Evolutionary conservation across 2,329 filamentous ascomycete species (phyloP).

Genomic region (Aspergillus uvarum): DNA sequence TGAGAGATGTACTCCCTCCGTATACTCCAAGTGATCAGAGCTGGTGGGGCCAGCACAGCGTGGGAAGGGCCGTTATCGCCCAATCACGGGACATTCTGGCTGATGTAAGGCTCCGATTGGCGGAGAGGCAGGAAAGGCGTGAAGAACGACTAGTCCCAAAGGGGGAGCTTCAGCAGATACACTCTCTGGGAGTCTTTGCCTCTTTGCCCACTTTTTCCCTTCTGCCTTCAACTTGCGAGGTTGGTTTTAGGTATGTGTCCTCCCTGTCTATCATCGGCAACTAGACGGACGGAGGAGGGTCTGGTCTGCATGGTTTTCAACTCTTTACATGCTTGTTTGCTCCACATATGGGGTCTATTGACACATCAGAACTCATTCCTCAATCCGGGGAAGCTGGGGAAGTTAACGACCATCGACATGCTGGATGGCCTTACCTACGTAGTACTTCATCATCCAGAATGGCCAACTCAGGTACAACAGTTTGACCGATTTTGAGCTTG

Average conservation of each 20-base stretch:
- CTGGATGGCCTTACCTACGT: neutral
- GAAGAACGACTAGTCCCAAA: conserved; percentile 30
- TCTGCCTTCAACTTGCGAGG: neutral
- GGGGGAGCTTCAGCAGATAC: conserved; percentile 39
- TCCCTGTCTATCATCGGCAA: no score
- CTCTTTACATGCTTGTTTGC: neutral
- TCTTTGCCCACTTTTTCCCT: neutral
- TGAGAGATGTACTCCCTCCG: neutral
- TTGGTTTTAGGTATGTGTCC: neutral
- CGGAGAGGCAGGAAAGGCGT: conserved; percentile 10
- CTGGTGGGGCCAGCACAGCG: neutral
- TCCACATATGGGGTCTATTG: neutral
- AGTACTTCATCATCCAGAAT: no score
- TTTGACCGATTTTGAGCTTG: neutral
- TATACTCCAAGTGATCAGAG: neutral
- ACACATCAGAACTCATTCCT: neutral
- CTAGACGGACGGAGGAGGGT: no score
- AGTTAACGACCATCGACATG: neutral
- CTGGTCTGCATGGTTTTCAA: no score
- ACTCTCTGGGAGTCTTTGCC: neutral
- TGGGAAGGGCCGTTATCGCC: neutral
- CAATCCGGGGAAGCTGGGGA: neutral
- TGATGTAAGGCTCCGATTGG: conserved; percentile 12
- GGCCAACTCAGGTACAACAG: neutral
- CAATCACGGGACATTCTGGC: conserved; percentile 9